Evolutionary conservation across 2,329 filamentous ascomycete genomes (phyloP), one percentile per base, ranked within the genome.

Genomic region (Ceratocystis huliohia): DNA sequence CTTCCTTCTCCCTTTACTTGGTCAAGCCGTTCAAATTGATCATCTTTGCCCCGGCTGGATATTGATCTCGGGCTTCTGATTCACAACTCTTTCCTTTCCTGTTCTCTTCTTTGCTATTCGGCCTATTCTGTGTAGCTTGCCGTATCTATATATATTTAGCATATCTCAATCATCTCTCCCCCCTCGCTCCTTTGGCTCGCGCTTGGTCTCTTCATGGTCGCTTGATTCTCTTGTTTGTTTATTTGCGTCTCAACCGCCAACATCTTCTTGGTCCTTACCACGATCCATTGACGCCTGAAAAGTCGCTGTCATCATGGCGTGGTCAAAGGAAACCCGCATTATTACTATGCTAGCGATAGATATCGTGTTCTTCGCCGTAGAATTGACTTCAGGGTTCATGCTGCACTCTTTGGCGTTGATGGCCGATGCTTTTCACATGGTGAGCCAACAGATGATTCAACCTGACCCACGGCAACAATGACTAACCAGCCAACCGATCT

Each of bases 341-440:
- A 84, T 89, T 77, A 88, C 96, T 75, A 89, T 99, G 82, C 85
- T 99, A 75, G 88, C 80, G 70, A 96, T 99, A 73, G 93, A 97
- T 77, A 82, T 86, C 64, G 81, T 83, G 50, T 99, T 99, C 79
- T 96, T 99, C 78, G 77, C 96, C 61, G 79, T 97, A 67, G 94
- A 99, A 77, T 78, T 99, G 69, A 85, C 88, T 67, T 85, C 88
- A 69, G 93, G 94, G 69, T 90, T 96, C 79, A 79, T 87, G 69
- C 91, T 96, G 68, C 88, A 92, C 74, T 97, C 94, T 20, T 83
- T 99, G 71, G 94, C 94, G 46, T 83, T 99, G 68, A 91, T 95
- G 74, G 94, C 94, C 65, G 94, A 99, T 79, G 91, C 94, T 68
- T 99, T 99, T 76, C 94, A 99, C 78, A 99, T 99, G 94, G 88